Base-by-base conservation (phyloP, 2,329 filamentous ascomycete genomes). In the Paraphaeosphaeria minitans region DNA sequence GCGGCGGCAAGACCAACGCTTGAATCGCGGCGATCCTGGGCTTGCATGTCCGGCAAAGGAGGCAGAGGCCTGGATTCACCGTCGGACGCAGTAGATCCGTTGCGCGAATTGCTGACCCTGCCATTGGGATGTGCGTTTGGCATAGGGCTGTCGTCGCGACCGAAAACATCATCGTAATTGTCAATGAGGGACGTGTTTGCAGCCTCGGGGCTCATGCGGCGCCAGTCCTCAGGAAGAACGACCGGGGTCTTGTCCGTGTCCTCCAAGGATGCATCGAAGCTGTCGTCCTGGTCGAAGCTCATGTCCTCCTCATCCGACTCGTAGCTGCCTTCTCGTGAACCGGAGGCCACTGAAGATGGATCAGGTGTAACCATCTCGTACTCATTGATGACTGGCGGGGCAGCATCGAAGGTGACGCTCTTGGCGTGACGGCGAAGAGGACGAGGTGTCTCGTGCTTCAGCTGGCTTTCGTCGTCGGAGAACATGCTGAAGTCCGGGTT, bases 291-390 rank as follows among this genome's bases (percentile, higher is more conserved):
- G 55, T 83, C 81, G 60, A 82, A 83, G 71, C 79, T 90, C 42
- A 93, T 86, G 19, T 90, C 89, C 27, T 90, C 87, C 33, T 91
- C 87, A 2, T 82, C 82, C 0, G 92, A 94, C 62, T 97, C 93
- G 75, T 91, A 97, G 79, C 94, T 98, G 43, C 93, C 92, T 71
- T 97, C 92, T 9, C 94, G 89, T 13, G 94, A 98, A 66, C 90
- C 93, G 50, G 91, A 94, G 27, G 91, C 92, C 24, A 96, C 84
- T 0, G 93, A 96, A 1, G 94, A 97, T n/a, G 96, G 86, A 72
- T 97, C 95, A 12, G 95, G 95, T 2, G 95, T 99, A 35, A 92
- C 91, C 90, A 97, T 93, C 78, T 98, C 95, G 76, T 98, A 99
- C 79, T 99, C 95, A 74, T 98, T 97, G 70, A 99, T 85, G 74